Evolutionary conservation across 2,329 filamentous ascomycete species (phyloP).

Genomic region (Pseudopyricularia cyperi): DNA sequence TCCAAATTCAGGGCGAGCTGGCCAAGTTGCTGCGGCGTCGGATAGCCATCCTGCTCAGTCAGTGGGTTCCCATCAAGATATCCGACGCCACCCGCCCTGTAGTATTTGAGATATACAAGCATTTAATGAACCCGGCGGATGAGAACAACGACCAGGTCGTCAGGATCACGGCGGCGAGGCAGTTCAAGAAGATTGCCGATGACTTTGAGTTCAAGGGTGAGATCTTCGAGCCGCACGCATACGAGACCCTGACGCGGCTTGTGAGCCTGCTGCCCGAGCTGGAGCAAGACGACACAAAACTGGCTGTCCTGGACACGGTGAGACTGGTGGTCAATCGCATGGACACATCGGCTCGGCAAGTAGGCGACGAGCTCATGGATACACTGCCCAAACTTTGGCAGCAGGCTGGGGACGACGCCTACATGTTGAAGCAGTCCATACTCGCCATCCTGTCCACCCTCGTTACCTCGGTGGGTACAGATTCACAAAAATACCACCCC

Average conservation of each 20-base stretch:
- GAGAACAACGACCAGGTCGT: constrained; percentile 82
- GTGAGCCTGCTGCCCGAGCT: constrained; percentile 70
- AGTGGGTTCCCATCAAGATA: constrained; percentile 77
- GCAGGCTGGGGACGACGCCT: constrained; percentile 64
- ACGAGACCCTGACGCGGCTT: constrained; percentile 57
- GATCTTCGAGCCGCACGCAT: constrained; percentile 64
- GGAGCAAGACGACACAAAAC: constrained; percentile 75
- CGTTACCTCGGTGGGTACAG: constrained; percentile 70
- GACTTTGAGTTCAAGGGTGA: constrained; percentile 71
- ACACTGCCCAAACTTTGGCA: constrained; percentile 77
- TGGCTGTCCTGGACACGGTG: constrained; percentile 80
- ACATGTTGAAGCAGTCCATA: constrained; percentile 88
- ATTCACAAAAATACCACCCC: constrained; percentile 65
- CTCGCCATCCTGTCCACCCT: constrained; percentile 74
- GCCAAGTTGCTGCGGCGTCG: constrained; percentile 79
- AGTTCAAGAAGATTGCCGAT: constrained; percentile 68
- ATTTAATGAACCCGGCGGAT: constrained; percentile 61
- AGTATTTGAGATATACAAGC: constrained; percentile 80
- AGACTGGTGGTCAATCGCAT: constrained; percentile 68
- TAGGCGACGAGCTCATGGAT: constrained; percentile 69
- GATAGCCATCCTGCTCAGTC: constrained; percentile 75
- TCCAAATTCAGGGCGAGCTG: constrained; percentile 45
- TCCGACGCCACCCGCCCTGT: constrained; percentile 53
- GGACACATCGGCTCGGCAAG: constrained; percentile 55
- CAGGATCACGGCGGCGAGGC: constrained; percentile 76